phyloP scores from a whole-genome alignment of 345 rosid species.

The Erucastrum elatum region DNA sequence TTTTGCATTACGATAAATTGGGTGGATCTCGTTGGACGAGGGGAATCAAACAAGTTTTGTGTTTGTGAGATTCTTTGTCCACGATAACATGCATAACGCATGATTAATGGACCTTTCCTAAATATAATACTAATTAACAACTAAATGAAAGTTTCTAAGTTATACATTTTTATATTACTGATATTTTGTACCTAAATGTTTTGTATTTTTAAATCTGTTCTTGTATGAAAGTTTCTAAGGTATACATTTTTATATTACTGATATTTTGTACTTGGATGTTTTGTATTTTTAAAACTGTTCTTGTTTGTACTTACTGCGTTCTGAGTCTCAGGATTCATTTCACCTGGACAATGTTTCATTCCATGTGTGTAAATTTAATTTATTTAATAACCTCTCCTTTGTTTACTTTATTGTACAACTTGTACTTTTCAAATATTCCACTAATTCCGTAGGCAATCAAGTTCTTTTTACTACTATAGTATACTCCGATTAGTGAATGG shows the following conservation, averaged over 20 bases:
- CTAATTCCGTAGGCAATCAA: background rate
- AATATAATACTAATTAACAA: background rate
- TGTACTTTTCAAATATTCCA: background rate
- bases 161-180: background rate
- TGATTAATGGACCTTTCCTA: slow-evolving; percentile 18
- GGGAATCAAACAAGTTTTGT: slow-evolving; percentile 31
- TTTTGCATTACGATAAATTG: background rate
- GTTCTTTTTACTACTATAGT: background rate
- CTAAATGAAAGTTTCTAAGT: background rate
- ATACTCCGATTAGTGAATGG: background rate
- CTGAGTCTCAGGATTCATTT: background rate
- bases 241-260: background rate
- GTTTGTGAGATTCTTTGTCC: slow-evolving; percentile 40
- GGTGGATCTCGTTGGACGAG: slow-evolving; percentile 37
- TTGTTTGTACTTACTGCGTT: slow-evolving; percentile 26
- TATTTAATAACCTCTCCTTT: background rate
- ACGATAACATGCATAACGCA: slow-evolving; percentile 40
- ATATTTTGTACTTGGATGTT: background rate
- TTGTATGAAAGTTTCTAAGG: slow-evolving; percentile 8
- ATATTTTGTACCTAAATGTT: background rate
- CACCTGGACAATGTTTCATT: slow-evolving; percentile 10
- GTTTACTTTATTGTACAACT: background rate
- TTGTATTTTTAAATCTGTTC: slow-evolving; percentile 16
- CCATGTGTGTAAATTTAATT: slow-evolving; percentile 6
- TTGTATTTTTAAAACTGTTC: slow-evolving; percentile 16